phyloP scores from a whole-genome alignment of 768 basidiomycete species.

The Artomyces pyxidatus region DNA sequence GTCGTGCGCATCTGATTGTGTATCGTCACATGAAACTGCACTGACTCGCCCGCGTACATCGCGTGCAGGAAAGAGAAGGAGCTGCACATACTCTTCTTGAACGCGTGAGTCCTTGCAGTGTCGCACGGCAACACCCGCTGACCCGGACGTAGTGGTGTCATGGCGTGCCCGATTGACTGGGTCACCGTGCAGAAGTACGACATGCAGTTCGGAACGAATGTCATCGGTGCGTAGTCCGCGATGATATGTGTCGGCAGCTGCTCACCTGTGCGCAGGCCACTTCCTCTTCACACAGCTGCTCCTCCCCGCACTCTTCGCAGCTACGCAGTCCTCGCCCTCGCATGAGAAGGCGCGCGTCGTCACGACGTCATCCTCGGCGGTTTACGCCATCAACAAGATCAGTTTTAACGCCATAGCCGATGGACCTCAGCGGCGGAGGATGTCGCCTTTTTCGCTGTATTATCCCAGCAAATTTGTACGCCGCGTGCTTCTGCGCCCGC shows the following conservation, averaged over 20 bases:
- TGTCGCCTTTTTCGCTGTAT: not conserved
- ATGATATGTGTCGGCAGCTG: not conserved
- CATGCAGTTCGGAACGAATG: constrained; percentile 15
- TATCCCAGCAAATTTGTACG: constrained; percentile 10
- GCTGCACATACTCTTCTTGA: constrained; percentile 4
- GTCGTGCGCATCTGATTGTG: not conserved
- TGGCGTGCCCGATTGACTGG: constrained; percentile 2
- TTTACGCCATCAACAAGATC: not conserved
- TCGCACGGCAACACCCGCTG: not conserved
- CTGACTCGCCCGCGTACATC: not conserved
- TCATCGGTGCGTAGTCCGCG: constrained; percentile 5
- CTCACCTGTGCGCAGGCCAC: constrained; percentile 10
- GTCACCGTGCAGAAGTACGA: constrained; percentile 16
- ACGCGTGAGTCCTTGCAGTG: not conserved
- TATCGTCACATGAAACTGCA: no score
- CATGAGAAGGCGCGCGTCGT: constrained; percentile 20
- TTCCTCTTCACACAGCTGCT: constrained; percentile 18
- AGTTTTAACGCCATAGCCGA: constrained; percentile 1
- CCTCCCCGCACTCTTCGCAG: constrained; percentile 18
- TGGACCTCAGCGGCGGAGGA: not conserved
- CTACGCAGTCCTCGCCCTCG: constrained; percentile 3
- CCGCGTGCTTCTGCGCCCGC: not conserved
- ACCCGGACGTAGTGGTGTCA: constrained; percentile 5
- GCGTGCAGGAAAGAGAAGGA: constrained; percentile 1
- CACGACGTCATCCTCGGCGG: constrained; percentile 10